Conservation (phyloP, 1,284 basidiomycete species). For the Fomitiporia mediterranea region DNA sequence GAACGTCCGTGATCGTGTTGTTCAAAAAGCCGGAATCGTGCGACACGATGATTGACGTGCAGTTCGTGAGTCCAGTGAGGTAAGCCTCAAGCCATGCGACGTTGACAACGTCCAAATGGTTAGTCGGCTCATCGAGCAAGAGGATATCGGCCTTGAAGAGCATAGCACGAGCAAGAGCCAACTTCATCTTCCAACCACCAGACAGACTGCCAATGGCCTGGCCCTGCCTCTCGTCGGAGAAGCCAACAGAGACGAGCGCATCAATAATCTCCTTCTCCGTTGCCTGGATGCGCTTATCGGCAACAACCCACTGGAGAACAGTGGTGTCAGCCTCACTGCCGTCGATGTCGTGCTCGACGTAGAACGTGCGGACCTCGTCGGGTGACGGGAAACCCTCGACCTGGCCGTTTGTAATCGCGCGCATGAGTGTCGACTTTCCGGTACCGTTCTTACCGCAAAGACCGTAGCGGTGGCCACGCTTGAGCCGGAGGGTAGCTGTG, state of each 20-base stretch:
- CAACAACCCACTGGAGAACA: conserved; percentile 84
- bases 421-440: conserved; percentile 98
- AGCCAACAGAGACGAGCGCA: conserved; percentile 88
- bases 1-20: conserved; percentile 97
- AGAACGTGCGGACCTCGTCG: conserved; percentile 95
- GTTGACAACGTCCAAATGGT: conserved; percentile 97
- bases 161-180: conserved; percentile 97
- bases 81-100: conserved; percentile 97
- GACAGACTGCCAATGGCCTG: conserved; percentile 89
- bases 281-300: conserved; percentile 82
- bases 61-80: conserved; percentile 81
- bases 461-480: conserved; percentile 98
- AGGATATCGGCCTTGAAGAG: conserved; percentile 99
- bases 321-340: conserved; percentile 91
- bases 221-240: conserved; percentile 82
- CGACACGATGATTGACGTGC: conserved; percentile 97
- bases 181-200: conserved; percentile 99
- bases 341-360: conserved; percentile 98
- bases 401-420: conserved; percentile 92
- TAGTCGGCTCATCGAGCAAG: conserved; percentile 95
- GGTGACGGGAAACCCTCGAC: conserved; percentile 98
- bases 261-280: conserved; percentile 67
- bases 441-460: conserved; percentile 98
- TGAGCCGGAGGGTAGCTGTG: conserved; percentile 92
- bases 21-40: conserved; percentile 99